These are phyloP conservation scores for Nectriaceae sp. DNA, from an alignment of 2,329 filamentous ascomycete genomes.

Conservation along the genomic window DNA sequence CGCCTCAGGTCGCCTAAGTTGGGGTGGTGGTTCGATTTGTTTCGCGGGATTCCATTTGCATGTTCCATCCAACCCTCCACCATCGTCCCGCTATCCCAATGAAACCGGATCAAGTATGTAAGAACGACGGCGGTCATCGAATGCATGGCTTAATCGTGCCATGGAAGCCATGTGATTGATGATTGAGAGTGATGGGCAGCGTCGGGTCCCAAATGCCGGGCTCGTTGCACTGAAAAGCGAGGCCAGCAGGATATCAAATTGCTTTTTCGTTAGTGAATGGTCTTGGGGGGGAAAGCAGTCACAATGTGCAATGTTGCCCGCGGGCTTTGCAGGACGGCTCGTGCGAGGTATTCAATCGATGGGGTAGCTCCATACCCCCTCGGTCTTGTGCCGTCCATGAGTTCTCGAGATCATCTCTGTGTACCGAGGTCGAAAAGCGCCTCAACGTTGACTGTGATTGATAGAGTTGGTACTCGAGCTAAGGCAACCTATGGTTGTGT, in stretches of 20 bases:
- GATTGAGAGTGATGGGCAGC: no score
- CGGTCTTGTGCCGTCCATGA: not conserved
- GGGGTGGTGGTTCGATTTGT: constrained; percentile 16
- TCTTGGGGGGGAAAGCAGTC: no score
- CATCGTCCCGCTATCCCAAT: not conserved
- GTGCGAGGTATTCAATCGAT: no score
- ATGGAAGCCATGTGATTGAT: not conserved
- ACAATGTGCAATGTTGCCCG: no score
- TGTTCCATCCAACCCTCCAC: not conserved
- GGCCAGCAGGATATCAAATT: not conserved
- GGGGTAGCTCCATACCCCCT: no score
- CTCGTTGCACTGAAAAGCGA: not conserved
- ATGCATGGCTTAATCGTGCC: not conserved
- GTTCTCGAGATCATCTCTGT: not conserved
- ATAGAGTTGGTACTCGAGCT: no score
- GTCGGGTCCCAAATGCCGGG: not conserved
- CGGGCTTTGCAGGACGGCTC: no score
- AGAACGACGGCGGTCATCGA: not conserved
- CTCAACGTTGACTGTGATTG: no score
- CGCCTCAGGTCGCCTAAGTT: no score
- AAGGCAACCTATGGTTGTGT: no score
- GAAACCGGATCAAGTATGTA: not conserved
- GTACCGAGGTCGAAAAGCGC: no score
- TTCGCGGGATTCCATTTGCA: not conserved
- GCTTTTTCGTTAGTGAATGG: not conserved